Conservation (phyloP, 2,329 filamentous ascomycete species). For the Alternaria angustiovoidea region DNA sequence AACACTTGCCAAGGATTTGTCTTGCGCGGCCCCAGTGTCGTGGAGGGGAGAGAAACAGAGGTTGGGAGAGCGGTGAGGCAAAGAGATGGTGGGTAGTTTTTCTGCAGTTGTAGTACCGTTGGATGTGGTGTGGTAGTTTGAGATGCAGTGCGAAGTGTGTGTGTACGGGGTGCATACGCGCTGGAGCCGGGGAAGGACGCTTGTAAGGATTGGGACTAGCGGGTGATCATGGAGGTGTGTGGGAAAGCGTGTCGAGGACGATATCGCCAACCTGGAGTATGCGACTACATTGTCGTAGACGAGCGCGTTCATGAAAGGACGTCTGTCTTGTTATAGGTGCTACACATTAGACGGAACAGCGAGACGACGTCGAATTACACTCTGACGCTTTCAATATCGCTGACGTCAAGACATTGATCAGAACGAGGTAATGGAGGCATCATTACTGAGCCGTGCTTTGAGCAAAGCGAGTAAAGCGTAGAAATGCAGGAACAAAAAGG, state of each 20-base stretch:
- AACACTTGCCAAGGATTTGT: constrained; percentile 1
- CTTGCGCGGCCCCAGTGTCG: not conserved
- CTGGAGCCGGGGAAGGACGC: not conserved
- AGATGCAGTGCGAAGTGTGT: not conserved
- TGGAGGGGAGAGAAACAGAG: not conserved
- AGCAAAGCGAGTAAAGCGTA: constrained; percentile 1
- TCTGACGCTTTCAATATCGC: constrained; percentile 3
- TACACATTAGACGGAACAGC: not conserved
- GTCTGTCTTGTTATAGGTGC: not conserved
- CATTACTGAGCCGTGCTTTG: constrained; percentile 13
- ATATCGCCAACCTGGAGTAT: not conserved
- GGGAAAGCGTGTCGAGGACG: not conserved
- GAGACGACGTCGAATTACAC: not conserved
- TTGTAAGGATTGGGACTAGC: not conserved
- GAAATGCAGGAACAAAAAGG: not conserved
- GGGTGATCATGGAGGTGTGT: not conserved
- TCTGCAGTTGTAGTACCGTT: not conserved
- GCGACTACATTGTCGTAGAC: not conserved
- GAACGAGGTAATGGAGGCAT: constrained; percentile 17
- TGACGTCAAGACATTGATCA: constrained; percentile 21
- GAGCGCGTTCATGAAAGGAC: not conserved
- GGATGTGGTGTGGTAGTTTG: not conserved
- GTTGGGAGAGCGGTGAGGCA: not conserved
- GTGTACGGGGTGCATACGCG: not conserved
- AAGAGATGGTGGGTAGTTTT: constrained; percentile 5